Evolutionary conservation across 2,329 filamentous ascomycete genomes (phyloP), one percentile per base, ranked within the genome.

Genomic region (Mycogone perniciosa): DNA sequence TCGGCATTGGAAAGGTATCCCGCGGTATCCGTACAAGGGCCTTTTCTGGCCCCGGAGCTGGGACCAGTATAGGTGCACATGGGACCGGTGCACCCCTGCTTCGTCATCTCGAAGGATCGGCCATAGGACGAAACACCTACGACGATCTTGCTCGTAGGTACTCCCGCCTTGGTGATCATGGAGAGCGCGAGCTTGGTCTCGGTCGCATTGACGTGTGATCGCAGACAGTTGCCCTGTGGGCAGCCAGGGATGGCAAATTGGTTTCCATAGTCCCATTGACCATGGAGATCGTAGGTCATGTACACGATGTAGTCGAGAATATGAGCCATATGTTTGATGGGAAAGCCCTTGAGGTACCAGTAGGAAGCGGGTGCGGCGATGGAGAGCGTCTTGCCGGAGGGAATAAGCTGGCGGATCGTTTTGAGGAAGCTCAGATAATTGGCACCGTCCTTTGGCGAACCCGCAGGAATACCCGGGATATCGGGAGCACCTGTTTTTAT

Each of bases 281-380:
- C 63, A 34, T 66, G 64, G 0, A 67, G 45, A 44, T 67, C 62
- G 33, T 66, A 64, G 2, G 63, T 63, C 60, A 64, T 66, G 50
- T 61, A 66, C 11, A 67, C 57, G 5, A 68, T 62, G 44, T 70
- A 69, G 47, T 69, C 62, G 5, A 69, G 31, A 1, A 59, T 29
- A 1, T 50, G 30, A 0, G 54, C 38, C 4, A 68, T 67, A 0
- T 52, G 31, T 3, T 56, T 48, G 11, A 70, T 61, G 0, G 62
- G 65, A 31, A 64, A 70, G 1, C 26, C 37, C 44, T 61, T 61
- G 0, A 71, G 59, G 11, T 69, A 69, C 67, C 65, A 69, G 49
- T 55, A 69, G 0, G 65, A 70, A 0, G 62, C 58, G 0, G 64
- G 68, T 0, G 46, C 46, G 5, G 66, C 63, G 37, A 71, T 62